Evolutionary conservation across 1,139 yeast genomes (phyloP).

Genomic region (Hansenula anomala): DNA sequence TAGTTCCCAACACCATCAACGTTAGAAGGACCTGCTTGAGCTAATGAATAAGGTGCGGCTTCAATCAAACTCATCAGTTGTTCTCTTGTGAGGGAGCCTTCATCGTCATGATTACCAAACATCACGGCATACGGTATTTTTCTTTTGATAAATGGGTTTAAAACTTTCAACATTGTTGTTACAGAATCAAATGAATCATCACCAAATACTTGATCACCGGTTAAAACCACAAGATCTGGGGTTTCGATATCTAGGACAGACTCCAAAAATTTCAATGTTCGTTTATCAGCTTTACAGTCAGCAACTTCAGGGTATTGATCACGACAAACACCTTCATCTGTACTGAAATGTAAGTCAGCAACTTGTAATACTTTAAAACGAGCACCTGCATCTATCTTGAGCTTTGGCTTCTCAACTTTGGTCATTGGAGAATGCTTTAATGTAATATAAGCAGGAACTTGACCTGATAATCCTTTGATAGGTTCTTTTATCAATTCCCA

Average conservation of each 20-base stretch:
- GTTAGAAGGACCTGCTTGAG: conserved; percentile 57
- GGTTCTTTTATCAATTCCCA: conserved; percentile 48
- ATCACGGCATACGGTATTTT: conserved; percentile 78
- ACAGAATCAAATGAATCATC: conserved; percentile 70
- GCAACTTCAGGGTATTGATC: conserved; percentile 60
- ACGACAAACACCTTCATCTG: conserved; percentile 71
- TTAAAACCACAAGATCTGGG: conserved; percentile 78
- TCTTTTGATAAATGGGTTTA: conserved; percentile 59
- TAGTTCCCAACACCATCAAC: conserved; percentile 83
- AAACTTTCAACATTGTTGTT: conserved; percentile 69
- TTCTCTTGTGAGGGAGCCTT: conserved; percentile 59
- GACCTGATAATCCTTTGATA: conserved; percentile 13
- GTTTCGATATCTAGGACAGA: conserved; percentile 61
- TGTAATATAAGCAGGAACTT: conserved; percentile 17
- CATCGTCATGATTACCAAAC: conserved; percentile 73
- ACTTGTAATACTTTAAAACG: conserved; percentile 74
- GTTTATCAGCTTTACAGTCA: conserved; percentile 70
- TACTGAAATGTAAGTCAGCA: conserved; percentile 83
- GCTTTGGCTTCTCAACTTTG: conserved; percentile 27
- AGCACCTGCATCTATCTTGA: conserved; percentile 21
- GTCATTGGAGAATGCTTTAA: conserved; percentile 18
- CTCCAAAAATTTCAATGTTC: conserved; percentile 62
- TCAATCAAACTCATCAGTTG: conserved; percentile 55
- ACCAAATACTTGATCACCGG: conserved; percentile 85
- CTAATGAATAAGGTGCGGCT: conserved; percentile 61